Base-by-base conservation (phyloP, 345 rosid species). In the Excoecaria agallocha region DNA sequence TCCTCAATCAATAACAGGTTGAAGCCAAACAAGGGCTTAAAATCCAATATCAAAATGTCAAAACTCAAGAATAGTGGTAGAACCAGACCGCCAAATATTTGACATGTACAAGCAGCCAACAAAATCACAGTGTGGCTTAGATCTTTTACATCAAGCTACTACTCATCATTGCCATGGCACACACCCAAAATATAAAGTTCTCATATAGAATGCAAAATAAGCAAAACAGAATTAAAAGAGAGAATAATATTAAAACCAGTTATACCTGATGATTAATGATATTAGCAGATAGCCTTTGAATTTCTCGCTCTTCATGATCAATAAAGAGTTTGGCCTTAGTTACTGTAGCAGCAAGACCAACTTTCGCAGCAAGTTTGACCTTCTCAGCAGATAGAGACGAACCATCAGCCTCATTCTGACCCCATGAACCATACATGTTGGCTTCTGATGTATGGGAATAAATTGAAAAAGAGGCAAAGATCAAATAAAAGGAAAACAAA, bases 261-360 rank as follows among this genome's bases (percentile, higher is more conserved):
- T 61, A 48, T 84, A 90, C 99, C 96, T 95, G 98, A 81, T 95
- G 93, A 78, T 95, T 95, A 79, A 95, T 84, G 30, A 95, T 93
- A 79, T 90, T 95, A 37, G 99, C 99, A 74, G 98, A 93, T n/a
- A 93, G 87, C 80, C 98, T 90, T 83, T 95, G 99, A 78, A 95
- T 95, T 84, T 95, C 99, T 3, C 99, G 90, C 74, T 95, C 99
- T 82, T 95, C 99, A 76, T 95, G 99, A 83, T 95, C 99, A 0
- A 98, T 97, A 88, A 95, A 95, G 78, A 93, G 82, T 80, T 95
- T 95, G 52, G 97, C 94, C 82, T 95, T 95, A 38, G 89, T 93
- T 66, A 98, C 98, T 59, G 99, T 96, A 75, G 98, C 97, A 74
- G 97, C 82, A 83, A 95, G 92, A 77, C 99, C 98, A 54, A 83